These are phyloP conservation scores for Ceratobasidium sp. DNA, from an alignment of 1,284 basidiomycete species.

Conservation along the genomic window DNA sequence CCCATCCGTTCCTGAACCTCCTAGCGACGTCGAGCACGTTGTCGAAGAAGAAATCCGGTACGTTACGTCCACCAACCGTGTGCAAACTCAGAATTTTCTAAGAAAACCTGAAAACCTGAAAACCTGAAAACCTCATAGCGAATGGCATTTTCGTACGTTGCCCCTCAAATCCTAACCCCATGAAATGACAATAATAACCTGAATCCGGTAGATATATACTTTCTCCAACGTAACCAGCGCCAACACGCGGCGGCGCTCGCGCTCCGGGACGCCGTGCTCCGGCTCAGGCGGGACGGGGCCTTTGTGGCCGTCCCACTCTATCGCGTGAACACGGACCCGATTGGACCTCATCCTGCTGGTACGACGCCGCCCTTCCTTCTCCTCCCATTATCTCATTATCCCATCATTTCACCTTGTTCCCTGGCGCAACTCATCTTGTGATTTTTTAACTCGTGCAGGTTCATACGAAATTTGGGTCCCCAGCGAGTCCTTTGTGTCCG, in stretches of 20 bases:
- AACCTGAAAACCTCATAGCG: slow-evolving; percentile 60
- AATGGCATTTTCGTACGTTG: slow-evolving; percentile 80
- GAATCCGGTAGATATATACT: slow-evolving; percentile 73
- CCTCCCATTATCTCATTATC: too few relatives aligned
- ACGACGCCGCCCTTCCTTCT: too few relatives aligned
- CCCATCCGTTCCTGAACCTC: slow-evolving; percentile 54
- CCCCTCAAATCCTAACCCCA: neutral
- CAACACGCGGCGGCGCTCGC: slow-evolving; percentile 75
- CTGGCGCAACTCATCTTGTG: neutral
- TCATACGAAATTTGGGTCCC: slow-evolving; percentile 85
- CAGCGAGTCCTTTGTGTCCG: slow-evolving; percentile 74
- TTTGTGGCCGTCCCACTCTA: slow-evolving; percentile 81
- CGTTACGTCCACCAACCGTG: too few relatives aligned
- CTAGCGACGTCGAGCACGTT: slow-evolving; percentile 71
- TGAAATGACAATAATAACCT: slow-evolving; percentile 13
- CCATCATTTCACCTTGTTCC: slow-evolving; percentile 2
- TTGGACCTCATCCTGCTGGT: slow-evolving; percentile 83
- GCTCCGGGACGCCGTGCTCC: slow-evolving; percentile 75
- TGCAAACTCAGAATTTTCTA: too few relatives aligned
- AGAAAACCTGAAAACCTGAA: too few relatives aligned
- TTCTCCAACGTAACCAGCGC: slow-evolving; percentile 73
- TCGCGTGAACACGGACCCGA: slow-evolving; percentile 74
- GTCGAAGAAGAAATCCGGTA: slow-evolving; percentile 76
- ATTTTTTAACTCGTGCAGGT: slow-evolving; percentile 58
- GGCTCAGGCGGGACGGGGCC: slow-evolving; percentile 75